Percentiles rank a stretch among this genome's conserved stretches.
Conservation (phyloP, 192 early-diverging fungal species). For the Umbelopsis vinacea region DNA sequence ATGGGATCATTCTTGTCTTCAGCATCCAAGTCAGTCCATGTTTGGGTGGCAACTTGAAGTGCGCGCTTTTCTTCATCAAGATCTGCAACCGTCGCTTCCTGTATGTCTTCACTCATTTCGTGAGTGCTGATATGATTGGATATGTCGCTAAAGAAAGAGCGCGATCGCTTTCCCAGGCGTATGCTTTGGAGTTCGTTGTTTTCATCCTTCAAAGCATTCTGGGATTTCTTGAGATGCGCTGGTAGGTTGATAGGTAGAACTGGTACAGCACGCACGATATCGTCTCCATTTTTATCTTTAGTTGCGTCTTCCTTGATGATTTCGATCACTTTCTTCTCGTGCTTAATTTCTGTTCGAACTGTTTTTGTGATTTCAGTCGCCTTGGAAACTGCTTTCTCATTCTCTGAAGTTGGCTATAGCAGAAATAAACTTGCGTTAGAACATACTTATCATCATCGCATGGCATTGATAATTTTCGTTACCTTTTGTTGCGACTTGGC, state of each 20-base stretch:
- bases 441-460: too few species aligned
- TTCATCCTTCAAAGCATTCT: background rate
- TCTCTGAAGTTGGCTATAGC: background rate
- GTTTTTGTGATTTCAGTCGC: background rate
- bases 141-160: conserved; percentile 10
- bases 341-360: background rate
- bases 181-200: background rate
- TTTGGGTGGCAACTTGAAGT: conserved; percentile 35
- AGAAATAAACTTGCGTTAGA: too few species aligned
- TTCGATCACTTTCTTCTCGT: background rate
- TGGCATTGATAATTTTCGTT: too few species aligned
- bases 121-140: conserved; percentile 20
- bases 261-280: background rate
- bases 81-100: conserved; percentile 1
- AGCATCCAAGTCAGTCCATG: conserved; percentile 80
- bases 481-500: conserved; percentile 12
- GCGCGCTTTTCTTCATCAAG: conserved; percentile 11
- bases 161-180: conserved; percentile 16
- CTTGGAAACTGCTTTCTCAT: background rate
- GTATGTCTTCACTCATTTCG: background rate
- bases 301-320: background rate
- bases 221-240: background rate
- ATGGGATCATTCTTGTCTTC: conserved; percentile 82
- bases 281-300: background rate
- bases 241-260: conserved; percentile 14